phyloP scores from a whole-genome alignment of 192 early-diverging fungal genomes.

The Coemansia guatemalensis region DNA sequence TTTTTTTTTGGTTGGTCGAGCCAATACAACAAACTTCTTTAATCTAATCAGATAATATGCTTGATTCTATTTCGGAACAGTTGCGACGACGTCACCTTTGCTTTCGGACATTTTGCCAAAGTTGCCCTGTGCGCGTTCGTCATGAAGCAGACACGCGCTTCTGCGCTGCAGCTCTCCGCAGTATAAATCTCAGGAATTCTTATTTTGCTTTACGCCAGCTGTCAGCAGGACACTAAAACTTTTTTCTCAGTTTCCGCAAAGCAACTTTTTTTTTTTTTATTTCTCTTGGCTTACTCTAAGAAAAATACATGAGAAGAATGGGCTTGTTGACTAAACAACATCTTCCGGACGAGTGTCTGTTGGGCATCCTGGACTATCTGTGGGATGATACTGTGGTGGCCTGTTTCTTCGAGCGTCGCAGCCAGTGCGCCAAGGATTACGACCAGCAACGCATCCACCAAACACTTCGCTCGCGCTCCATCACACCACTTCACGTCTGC shows the following conservation, averaged over 20 bases:
- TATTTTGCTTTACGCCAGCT: slow-evolving; percentile 1
- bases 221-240: slow-evolving; percentile 1
- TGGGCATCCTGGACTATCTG: slow-evolving; percentile 27
- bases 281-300: not conserved
- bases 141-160: not conserved
- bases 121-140: not conserved
- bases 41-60: not conserved
- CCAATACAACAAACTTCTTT: not conserved
- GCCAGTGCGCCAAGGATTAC: slow-evolving; percentile 25
- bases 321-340: not conserved
- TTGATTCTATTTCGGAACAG: not conserved
- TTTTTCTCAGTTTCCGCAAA: slow-evolving; percentile 2
- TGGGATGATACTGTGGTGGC: slow-evolving; percentile 19
- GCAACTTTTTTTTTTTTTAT: slow-evolving; percentile 5
- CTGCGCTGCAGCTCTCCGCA: not conserved
- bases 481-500: slow-evolving; percentile 37
- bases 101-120: not conserved
- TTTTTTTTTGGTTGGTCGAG: not conserved
- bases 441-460: slow-evolving; percentile 42
- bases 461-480: slow-evolving; percentile 14
- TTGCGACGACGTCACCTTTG: not conserved
- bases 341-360: slow-evolving; percentile 36
- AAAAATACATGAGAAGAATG: not conserved
- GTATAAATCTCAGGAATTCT: not conserved
- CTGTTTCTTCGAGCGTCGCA: slow-evolving; percentile 24